Conservation (phyloP, 2,329 filamentous ascomycete species). For the Mycosphaerelloides madeirae region DNA sequence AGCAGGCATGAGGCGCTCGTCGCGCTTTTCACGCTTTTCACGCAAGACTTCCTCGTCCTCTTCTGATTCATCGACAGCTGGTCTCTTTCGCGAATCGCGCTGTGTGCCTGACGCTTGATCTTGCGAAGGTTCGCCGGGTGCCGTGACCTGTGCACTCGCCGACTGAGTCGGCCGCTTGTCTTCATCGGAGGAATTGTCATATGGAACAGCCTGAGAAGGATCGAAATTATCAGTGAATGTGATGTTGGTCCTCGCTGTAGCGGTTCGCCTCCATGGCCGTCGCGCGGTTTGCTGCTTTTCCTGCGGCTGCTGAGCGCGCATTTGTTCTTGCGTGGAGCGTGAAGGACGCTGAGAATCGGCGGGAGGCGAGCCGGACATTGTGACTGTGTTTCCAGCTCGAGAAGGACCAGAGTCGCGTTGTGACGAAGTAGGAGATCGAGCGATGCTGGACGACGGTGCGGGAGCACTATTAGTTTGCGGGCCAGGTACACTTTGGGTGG, state of each 20-base stretch:
- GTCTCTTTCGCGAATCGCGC: slow-evolving; percentile 25
- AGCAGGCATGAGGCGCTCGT: slow-evolving; percentile 71
- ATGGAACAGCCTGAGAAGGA: slow-evolving; percentile 26
- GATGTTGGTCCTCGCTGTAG: too few species aligned
- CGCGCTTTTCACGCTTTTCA: slow-evolving; percentile 50
- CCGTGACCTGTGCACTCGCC: slow-evolving; percentile 22
- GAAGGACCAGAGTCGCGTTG: background rate
- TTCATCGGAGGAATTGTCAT: slow-evolving; percentile 7
- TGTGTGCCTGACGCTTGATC: slow-evolving; percentile 9
- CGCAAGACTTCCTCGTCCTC: slow-evolving; percentile 35
- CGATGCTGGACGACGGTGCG: background rate
- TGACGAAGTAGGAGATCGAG: background rate
- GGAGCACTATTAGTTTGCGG: background rate
- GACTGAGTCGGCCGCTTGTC: slow-evolving; percentile 8
- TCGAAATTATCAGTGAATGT: slow-evolving; percentile 33
- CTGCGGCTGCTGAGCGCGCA: background rate
- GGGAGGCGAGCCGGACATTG: background rate
- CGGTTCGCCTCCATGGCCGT: too few species aligned
- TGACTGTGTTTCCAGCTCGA: background rate
- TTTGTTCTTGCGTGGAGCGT: background rate
- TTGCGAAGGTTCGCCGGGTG: slow-evolving; percentile 14
- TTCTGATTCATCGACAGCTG: slow-evolving; percentile 21
- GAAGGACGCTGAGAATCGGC: background rate
- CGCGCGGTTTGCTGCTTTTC: slow-evolving; percentile 2
- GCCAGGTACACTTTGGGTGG: slow-evolving; percentile 27